Conservation (phyloP, 352 stramenopile species). For the Phytopythium montanum region DNA sequence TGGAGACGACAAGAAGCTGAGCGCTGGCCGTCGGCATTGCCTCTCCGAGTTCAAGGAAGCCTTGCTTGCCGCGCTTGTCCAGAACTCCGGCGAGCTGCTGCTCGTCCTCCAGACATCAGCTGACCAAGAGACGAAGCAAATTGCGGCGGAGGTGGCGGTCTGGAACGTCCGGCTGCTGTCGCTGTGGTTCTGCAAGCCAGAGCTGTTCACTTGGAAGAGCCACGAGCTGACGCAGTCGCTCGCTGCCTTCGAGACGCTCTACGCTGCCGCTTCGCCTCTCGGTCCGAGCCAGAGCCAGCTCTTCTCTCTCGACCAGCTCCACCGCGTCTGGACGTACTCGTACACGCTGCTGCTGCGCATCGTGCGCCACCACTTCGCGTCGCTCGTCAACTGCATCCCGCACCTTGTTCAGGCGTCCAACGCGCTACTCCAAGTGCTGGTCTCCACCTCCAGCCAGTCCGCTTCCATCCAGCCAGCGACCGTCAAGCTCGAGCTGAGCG, state of each 20-base stretch:
- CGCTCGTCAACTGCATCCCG: slow-evolving; percentile 57
- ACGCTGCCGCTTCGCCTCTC: slow-evolving; percentile 24
- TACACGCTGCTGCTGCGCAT: slow-evolving; percentile 78
- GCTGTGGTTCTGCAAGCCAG: slow-evolving; percentile 69
- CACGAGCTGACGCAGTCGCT: slow-evolving; percentile 73
- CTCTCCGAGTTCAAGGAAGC: slow-evolving; percentile 51
- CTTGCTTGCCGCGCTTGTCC: slow-evolving; percentile 40
- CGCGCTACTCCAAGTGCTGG: slow-evolving; percentile 60
- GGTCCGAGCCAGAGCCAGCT: slow-evolving; percentile 8
- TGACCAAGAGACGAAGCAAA: neutral
- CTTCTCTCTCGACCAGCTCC: slow-evolving; percentile 34
- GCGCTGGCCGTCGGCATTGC: slow-evolving; percentile 33
- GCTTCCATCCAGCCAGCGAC: slow-evolving; percentile 5
- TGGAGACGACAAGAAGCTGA: slow-evolving; percentile 60
- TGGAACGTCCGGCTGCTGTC: slow-evolving; percentile 64
- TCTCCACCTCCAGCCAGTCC: slow-evolving; percentile 13
- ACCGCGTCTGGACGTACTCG: slow-evolving; percentile 73
- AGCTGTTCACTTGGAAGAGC: slow-evolving; percentile 77
- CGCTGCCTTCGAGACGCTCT: slow-evolving; percentile 57
- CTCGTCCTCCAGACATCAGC: slow-evolving; percentile 5
- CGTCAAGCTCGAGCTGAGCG: neutral
- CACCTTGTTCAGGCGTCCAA: slow-evolving; percentile 69
- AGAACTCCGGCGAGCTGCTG: slow-evolving; percentile 39
- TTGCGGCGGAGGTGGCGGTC: slow-evolving; percentile 22
- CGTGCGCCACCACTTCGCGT: slow-evolving; percentile 71